Evolutionary conservation across 345 rosid species (phyloP).

Genomic region (Lumnitzera littorea): DNA sequence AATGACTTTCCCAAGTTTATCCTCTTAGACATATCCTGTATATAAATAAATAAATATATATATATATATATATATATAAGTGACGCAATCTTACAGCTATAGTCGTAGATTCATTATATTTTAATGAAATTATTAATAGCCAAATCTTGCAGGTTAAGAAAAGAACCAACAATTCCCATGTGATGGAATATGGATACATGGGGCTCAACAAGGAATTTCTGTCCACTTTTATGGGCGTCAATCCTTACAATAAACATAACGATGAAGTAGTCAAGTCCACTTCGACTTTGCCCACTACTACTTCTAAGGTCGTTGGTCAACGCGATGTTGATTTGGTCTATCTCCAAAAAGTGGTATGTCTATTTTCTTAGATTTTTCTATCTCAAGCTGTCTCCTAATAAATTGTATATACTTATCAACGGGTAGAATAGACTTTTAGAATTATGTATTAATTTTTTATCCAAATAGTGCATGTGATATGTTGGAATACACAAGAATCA

Average conservation of each 20-base stretch:
- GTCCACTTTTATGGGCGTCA: conserved; percentile 34
- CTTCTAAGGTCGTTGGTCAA: conserved; percentile 16
- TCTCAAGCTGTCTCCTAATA: no score
- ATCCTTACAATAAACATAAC: conserved; percentile 18
- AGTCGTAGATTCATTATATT: not conserved
- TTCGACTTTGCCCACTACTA: conserved; percentile 10
- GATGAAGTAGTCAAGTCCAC: not conserved
- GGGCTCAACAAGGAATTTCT: conserved; percentile 20
- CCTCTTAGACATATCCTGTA: no score
- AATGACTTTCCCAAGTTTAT: no score
- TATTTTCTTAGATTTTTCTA: no score
- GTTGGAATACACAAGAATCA: no score
- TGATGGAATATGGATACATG: conserved; percentile 44
- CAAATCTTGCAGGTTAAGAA: conserved; percentile 22
- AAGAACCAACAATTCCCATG: conserved; percentile 49
- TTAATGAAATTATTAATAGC: no score
- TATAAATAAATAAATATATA: no score
- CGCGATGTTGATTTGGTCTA: conserved; percentile 36
- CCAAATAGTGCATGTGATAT: no score
- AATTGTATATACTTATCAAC: no score
- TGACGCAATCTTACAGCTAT: not conserved
- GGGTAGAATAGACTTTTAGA: no score
- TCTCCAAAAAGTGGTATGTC: conserved; percentile 11
- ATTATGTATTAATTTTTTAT: no score
- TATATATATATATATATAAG: no score